Evolutionary conservation across 331 rosid genomes (phyloP), one percentile per base, ranked within the genome.

Genomic region (Pyracantha coccinea): DNA sequence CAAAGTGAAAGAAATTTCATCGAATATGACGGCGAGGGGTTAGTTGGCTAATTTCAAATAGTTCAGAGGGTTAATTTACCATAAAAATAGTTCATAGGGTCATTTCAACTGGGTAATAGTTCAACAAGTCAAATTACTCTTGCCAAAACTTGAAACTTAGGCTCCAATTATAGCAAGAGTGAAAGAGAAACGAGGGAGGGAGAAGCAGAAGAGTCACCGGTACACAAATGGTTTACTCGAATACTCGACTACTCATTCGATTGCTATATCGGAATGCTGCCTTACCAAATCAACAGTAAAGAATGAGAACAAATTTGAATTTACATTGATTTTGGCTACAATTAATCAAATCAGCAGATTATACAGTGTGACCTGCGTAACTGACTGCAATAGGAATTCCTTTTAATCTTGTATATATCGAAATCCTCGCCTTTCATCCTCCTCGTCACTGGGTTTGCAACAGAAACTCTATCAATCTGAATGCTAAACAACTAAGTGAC

Each of bases 241-340:
- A 3, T 3, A 14, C 58, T 68, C 14, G 8, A 45, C 58, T 58
- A 50, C 61, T 52, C 5, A 1, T 69, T 69, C 17, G 61, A 69
- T 69, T 69, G 74, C 44, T 5, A 19, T 21, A 20, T 17, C 55
- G 10, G n/a, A 67, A 44, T 21, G 15, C 25, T 7, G 53, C 33
- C 28, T 69, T 25, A 17, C 62, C 17, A 7, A 63, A 63, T 28
- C 44, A 63, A 16, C 12, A 25, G 27, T 2, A 10, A 65, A 11
- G 19, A 41, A 7, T 66, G 32, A 66, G 71, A 7, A 66, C 55
- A 72, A 58, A 28, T 38, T 19, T 20, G 58, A 72, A 72, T 72
- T 32, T 72, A 72, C 68, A 72, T 58, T 38, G 76, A 59, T 16
- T 25, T 72, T 20, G 33, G 68, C 58, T 38, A 72, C 68, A 23